These are phyloP conservation scores for Forsythia viridissima DNA, from an alignment of 257 asterid species.

Conservation along the genomic window DNA sequence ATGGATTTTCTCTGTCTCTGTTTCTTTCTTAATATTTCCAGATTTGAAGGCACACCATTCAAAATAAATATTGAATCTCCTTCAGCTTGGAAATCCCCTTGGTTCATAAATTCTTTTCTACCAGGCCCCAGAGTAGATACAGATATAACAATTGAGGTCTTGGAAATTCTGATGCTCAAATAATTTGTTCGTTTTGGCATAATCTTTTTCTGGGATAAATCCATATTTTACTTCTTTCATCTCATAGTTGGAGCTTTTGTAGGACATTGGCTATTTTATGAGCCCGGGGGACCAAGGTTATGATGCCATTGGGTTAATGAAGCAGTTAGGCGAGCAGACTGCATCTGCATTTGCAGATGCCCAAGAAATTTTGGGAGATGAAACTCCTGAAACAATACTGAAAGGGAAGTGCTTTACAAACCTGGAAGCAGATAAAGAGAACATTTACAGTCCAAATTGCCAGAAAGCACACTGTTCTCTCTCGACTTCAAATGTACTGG, in stretches of 20 bases:
- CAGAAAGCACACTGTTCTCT: slow-evolving; percentile 19
- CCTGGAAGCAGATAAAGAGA: slow-evolving; percentile 39
- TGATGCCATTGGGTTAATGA: slow-evolving; percentile 93
- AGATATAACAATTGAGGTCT: slow-evolving; percentile 85
- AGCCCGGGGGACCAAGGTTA: slow-evolving; percentile 81
- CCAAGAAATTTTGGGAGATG: slow-evolving; percentile 84
- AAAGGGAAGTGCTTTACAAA: slow-evolving; percentile 46
- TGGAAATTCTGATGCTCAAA: background rate
- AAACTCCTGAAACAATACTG: slow-evolving; percentile 82
- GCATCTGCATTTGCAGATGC: slow-evolving; percentile 92
- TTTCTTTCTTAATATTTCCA: slow-evolving; percentile 23
- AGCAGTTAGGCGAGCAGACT: slow-evolving; percentile 89
- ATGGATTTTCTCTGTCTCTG: slow-evolving; percentile 1
- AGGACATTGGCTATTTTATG: slow-evolving; percentile 81
- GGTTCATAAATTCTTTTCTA: slow-evolving; percentile 71
- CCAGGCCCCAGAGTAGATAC: slow-evolving; percentile 81
- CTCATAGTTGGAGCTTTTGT: slow-evolving; percentile 28
- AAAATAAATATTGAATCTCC: slow-evolving; percentile 88
- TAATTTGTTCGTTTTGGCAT: background rate
- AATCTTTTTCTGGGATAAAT: background rate
- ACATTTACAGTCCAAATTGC: slow-evolving; percentile 26
- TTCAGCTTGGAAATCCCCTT: slow-evolving; percentile 96
- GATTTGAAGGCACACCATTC: slow-evolving; percentile 77
- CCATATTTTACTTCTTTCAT: background rate
- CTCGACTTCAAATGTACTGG: slow-evolving; percentile 47